These are phyloP conservation scores for Septoria petroselini DNA, from an alignment of 2,329 filamentous ascomycete species.

Conservation along the genomic window DNA sequence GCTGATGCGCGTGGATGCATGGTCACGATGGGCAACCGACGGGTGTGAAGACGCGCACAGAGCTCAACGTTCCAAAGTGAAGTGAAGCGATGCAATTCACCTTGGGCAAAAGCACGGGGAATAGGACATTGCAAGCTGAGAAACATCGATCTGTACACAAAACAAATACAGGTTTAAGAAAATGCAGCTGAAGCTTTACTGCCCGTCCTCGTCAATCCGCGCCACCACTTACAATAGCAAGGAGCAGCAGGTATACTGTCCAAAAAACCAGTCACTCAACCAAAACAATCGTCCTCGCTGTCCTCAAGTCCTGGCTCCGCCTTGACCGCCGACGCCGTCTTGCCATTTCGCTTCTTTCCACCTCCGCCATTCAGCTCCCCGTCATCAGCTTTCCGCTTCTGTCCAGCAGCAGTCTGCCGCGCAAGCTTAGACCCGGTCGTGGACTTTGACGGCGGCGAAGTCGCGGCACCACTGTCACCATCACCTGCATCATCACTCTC, in stretches of 20 bases:
- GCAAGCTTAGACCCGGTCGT: neutral
- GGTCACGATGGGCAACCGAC: slow-evolving; percentile 5
- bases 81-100: slow-evolving; percentile 8
- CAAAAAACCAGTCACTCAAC: neutral
- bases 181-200: too few species aligned
- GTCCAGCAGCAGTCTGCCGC: neutral
- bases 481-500: neutral
- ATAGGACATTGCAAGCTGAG: too few species aligned
- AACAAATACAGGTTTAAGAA: too few species aligned
- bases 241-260: too few species aligned
- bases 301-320: neutral
- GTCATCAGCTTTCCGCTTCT: too few species aligned
- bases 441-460: slow-evolving; percentile 11
- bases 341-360: too few species aligned
- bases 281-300: slow-evolving; percentile 9
- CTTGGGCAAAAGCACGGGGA: too few species aligned
- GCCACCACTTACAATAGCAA: neutral
- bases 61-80: neutral
- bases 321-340: neutral
- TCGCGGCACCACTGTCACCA: slow-evolving; percentile 2
- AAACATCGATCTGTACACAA: too few species aligned
- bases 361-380: too few species aligned
- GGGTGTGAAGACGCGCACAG: neutral
- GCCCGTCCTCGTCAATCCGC: neutral
- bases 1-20: slow-evolving; percentile 6